Evolutionary conservation across 176 grass and related monocot species (phyloP).

Genomic region (Aegilops umbellulata): DNA sequence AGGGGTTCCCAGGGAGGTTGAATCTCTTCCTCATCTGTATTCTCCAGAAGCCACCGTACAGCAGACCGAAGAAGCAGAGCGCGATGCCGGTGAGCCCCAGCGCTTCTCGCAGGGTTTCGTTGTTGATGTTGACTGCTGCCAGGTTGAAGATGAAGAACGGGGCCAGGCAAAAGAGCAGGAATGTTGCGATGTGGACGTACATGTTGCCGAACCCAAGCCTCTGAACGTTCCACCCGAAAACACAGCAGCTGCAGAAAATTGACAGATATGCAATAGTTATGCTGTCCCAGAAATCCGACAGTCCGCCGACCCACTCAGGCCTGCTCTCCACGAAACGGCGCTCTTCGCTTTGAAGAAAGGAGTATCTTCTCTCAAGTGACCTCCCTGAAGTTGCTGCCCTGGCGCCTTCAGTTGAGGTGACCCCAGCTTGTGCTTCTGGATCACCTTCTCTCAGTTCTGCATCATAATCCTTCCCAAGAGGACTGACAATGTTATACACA

Average conservation of each 20-base stretch:
- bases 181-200: slow-evolving; percentile 86
- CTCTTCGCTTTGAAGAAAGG: slow-evolving; percentile 47
- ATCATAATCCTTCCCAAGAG: slow-evolving; percentile 84
- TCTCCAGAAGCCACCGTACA: slow-evolving; percentile 98
- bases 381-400: slow-evolving; percentile 17
- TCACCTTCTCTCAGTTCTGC: slow-evolving; percentile 28
- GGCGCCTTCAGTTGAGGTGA: slow-evolving; percentile 11
- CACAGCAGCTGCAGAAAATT: slow-evolving; percentile 87
- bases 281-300: slow-evolving; percentile 80
- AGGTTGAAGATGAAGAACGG: slow-evolving; percentile 96
- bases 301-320: slow-evolving; percentile 66
- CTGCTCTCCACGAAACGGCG: slow-evolving; percentile 49
- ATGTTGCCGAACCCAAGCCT: slow-evolving; percentile 97
- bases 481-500: slow-evolving; percentile 68
- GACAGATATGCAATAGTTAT: slow-evolving; percentile 66
- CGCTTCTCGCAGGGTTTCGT: slow-evolving; percentile 39
- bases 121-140: slow-evolving; percentile 76
- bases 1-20: slow-evolving; percentile 55
- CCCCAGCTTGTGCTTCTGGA: slow-evolving; percentile 53
- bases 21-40: slow-evolving; percentile 95
- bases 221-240: slow-evolving; percentile 99
- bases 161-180: slow-evolving; percentile 83
- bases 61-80: slow-evolving; percentile 67
- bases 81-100: slow-evolving; percentile 61
- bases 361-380: slow-evolving; percentile 51